These are phyloP conservation scores for Clausena lansium DNA, from an alignment of 345 rosid genomes.

Conservation along the genomic window DNA sequence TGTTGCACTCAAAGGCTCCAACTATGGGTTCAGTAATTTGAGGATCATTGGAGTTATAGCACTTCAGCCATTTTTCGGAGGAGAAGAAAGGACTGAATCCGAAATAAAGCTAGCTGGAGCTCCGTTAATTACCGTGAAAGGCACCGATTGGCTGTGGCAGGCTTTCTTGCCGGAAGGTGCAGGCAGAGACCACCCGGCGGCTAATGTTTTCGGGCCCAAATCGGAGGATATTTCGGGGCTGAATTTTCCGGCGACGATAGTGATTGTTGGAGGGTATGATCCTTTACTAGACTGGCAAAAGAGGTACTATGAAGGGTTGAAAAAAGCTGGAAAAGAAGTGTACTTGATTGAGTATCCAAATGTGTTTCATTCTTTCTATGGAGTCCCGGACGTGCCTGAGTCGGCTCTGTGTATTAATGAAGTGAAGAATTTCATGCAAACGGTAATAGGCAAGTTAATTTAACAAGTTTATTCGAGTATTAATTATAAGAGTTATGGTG, in stretches of 20 bases:
- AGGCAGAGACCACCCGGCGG: conserved; percentile 21
- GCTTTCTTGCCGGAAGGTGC: conserved; percentile 25
- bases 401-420: conserved; percentile 18
- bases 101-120: conserved; percentile 16
- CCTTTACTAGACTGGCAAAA: conserved; percentile 45
- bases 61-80: conserved; percentile 41
- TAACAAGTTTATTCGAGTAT: no score
- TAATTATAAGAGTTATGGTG: no score
- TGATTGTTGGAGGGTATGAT: conserved; percentile 31
- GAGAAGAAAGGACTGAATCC: conserved; percentile 34
- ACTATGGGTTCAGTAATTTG: conserved; percentile 2
- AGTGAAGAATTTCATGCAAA: conserved; percentile 22
- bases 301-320: conserved; percentile 33
- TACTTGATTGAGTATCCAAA: conserved; percentile 32
- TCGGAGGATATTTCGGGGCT: conserved; percentile 20
- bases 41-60: conserved; percentile 26
- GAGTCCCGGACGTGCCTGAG: conserved; percentile 31
- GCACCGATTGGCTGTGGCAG: conserved; percentile 31
- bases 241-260: conserved; percentile 20
- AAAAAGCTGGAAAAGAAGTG: conserved; percentile 29
- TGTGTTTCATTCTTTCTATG: conserved; percentile 33
- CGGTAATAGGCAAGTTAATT: no score
- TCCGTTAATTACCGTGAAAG: conserved; percentile 10
- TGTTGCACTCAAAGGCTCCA: conserved; percentile 25
- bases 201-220: conserved; percentile 15